Percentiles rank a stretch among this genome's conserved stretches.
Evolutionary conservation across 306 rosid genomes (phyloP).

Genomic region (Alnus rubra): DNA sequence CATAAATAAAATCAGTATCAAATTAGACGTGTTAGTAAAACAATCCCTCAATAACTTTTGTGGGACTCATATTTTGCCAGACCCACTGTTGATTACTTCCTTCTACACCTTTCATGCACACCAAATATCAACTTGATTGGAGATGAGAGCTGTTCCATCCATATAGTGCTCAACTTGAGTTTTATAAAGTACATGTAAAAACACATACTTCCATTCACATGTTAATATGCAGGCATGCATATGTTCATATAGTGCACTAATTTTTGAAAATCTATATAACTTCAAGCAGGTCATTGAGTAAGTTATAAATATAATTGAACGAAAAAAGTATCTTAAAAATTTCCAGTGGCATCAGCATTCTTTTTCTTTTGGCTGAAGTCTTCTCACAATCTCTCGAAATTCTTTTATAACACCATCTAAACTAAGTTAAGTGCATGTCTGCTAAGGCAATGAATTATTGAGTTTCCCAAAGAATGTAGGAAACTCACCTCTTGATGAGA

Average conservation of each 20-base stretch:
- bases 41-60: not conserved
- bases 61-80: not conserved
- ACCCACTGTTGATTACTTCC: not conserved
- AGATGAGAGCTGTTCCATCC: not conserved
- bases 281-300: not conserved
- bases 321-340: not conserved
- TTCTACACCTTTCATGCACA: not conserved
- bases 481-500: slow-evolving; percentile 72
- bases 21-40: no score
- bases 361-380: not conserved
- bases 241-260: not conserved
- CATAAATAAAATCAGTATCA: no score
- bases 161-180: not conserved
- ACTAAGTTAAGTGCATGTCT: not conserved
- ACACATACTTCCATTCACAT: not conserved
- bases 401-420: not conserved
- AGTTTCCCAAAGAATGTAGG: slow-evolving; percentile 5
- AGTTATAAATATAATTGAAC: not conserved
- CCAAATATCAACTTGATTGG: not conserved
- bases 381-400: not conserved
- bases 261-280: not conserved
- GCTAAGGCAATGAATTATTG: not conserved
- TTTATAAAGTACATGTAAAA: not conserved
- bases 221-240: not conserved
- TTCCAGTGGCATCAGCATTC: not conserved